Conservation (phyloP, 768 basidiomycete species). For the Boletus eberwhitei region DNA sequence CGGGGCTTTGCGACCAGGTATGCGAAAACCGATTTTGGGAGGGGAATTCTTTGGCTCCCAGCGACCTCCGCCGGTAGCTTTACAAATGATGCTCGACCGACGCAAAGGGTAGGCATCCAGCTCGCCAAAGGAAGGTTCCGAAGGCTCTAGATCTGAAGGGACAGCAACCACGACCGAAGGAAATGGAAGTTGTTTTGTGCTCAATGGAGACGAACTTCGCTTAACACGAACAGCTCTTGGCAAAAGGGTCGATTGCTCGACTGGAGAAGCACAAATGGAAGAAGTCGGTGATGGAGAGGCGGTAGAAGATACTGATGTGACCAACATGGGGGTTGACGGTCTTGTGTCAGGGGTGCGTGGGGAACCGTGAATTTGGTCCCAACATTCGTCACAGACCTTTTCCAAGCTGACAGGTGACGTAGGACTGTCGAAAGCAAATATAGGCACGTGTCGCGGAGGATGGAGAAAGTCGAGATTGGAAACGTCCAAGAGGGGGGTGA, state of each 20-base stretch:
- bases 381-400: slow-evolving; percentile 80
- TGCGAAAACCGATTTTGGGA: slow-evolving; percentile 42
- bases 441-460: slow-evolving; percentile 65
- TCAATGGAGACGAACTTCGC: slow-evolving; percentile 30
- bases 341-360: slow-evolving; percentile 38
- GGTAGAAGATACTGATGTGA: slow-evolving; percentile 31
- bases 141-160: slow-evolving; percentile 25
- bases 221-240: slow-evolving; percentile 16
- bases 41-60: slow-evolving; percentile 67
- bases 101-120: slow-evolving; percentile 72
- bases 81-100: slow-evolving; percentile 65
- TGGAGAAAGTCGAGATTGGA: slow-evolving; percentile 65
- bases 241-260: slow-evolving; percentile 25
- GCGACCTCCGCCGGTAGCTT: slow-evolving; percentile 74
- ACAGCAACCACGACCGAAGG: slow-evolving; percentile 21
- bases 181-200: slow-evolving; percentile 24
- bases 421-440: slow-evolving; percentile 56
- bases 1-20: slow-evolving; percentile 63
- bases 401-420: slow-evolving; percentile 50
- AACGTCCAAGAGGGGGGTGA: slow-evolving; percentile 69
- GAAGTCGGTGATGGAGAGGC: slow-evolving; percentile 33
- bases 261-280: slow-evolving; percentile 34
- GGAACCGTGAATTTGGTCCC: slow-evolving; percentile 66
- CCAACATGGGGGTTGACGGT: slow-evolving; percentile 38
- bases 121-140: slow-evolving; percentile 60